Evolutionary conservation across 371 early-diverging fungal genomes (phyloP).

Genomic region (Rhizopus sp.): DNA sequence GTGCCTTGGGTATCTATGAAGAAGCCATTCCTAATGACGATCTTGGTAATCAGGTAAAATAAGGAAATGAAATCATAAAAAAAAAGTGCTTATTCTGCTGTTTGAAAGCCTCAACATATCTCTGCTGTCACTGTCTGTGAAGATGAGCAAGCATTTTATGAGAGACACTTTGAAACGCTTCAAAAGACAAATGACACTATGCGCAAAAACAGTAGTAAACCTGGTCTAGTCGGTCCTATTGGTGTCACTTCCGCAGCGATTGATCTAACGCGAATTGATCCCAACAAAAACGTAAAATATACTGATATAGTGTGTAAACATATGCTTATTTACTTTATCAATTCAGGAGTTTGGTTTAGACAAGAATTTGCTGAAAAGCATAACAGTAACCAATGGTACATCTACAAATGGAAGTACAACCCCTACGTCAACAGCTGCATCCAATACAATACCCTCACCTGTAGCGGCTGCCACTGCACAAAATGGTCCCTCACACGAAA

Average conservation of each 20-base stretch:
- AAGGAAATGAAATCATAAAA: background rate
- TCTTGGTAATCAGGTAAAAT: conserved; percentile 40
- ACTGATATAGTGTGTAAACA: background rate
- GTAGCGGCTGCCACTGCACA: conserved; percentile 12
- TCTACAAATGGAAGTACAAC: conserved; percentile 10
- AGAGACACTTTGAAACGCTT: conserved; percentile 72
- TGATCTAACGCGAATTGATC: conserved; percentile 23
- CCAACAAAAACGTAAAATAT: conserved; percentile 18
- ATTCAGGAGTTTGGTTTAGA: conserved; percentile 12
- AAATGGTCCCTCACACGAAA: conserved; percentile 64
- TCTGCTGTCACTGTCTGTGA: conserved; percentile 67
- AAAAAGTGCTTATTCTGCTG: background rate
- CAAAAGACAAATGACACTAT: conserved; percentile 44
- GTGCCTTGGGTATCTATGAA: conserved; percentile 46
- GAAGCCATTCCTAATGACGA: conserved; percentile 41
- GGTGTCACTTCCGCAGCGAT: conserved; percentile 29
- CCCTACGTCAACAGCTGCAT: conserved; percentile 7
- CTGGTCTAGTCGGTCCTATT: conserved; percentile 41
- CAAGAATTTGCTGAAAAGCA: conserved; percentile 14
- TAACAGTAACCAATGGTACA: conserved; percentile 6
- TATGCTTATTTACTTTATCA: background rate
- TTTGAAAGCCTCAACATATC: conserved; percentile 35
- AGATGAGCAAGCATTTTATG: conserved; percentile 87
- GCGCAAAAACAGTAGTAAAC: conserved; percentile 19
- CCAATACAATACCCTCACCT: conserved; percentile 15